Conservation (phyloP, 352 stramenopile species). For the Phytophthora cryptogea region DNA sequence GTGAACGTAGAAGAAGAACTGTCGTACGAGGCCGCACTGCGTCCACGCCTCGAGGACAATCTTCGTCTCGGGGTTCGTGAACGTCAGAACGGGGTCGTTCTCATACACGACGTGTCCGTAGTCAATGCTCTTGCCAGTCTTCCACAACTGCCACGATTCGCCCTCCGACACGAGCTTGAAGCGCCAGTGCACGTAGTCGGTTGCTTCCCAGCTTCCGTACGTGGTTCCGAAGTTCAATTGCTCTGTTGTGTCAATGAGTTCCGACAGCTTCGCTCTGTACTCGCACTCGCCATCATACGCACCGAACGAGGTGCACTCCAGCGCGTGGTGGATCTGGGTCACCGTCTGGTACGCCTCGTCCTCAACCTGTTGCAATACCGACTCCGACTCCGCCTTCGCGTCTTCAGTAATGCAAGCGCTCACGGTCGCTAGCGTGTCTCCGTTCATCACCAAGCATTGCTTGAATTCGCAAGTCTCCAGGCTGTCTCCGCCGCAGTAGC, state of each 20-base stretch:
- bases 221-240: conserved; percentile 24
- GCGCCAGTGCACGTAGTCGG: conserved; percentile 68
- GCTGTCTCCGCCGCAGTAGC: conserved; percentile 40
- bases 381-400: conserved; percentile 34
- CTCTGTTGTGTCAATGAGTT: conserved; percentile 44
- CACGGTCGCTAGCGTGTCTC: conserved; percentile 48
- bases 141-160: conserved; percentile 52
- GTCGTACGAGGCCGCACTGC: conserved; percentile 50
- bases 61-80: conserved; percentile 46
- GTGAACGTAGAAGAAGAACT: conserved; percentile 53
- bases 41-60: conserved; percentile 67
- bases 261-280: conserved; percentile 38
- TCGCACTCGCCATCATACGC: conserved; percentile 33
- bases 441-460: conserved; percentile 64
- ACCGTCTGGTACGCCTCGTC: conserved; percentile 46
- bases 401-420: conserved; percentile 35
- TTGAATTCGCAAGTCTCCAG: conserved; percentile 40
- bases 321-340: conserved; percentile 65
- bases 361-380: conserved; percentile 42
- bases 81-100: conserved; percentile 36
- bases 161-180: conserved; percentile 48
- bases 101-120: conserved; percentile 22
- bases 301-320: conserved; percentile 55
- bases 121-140: conserved; percentile 18
- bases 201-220: conserved; percentile 10